phyloP scores from a whole-genome alignment of 73 alveolate species.

The Blepharisma japonicum region DNA sequence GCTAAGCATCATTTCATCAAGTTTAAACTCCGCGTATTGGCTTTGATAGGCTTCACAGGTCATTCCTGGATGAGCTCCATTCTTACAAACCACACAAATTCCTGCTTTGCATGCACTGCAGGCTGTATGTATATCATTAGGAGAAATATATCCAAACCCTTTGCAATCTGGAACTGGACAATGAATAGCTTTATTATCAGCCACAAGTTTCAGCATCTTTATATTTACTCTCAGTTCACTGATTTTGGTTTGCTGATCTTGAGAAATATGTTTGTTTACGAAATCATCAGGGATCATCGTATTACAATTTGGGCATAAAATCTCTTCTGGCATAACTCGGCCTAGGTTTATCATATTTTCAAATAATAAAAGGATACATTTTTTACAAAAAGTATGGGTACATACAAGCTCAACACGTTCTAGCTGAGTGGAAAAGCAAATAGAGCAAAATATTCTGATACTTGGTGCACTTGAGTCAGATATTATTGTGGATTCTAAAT shows the following conservation, averaged over 20 bases:
- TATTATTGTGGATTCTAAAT: too few species aligned
- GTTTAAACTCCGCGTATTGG: neutral
- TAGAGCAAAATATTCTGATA: neutral
- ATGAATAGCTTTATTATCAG: neutral
- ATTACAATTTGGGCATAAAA: neutral
- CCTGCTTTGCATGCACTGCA: neutral
- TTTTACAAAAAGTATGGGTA: neutral
- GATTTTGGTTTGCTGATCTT: neutral
- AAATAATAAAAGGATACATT: neutral
- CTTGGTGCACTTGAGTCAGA: too few species aligned
- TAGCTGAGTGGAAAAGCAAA: neutral
- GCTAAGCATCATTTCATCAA: neutral
- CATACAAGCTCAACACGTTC: neutral
- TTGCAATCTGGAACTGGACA: neutral
- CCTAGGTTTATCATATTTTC: neutral
- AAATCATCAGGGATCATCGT: neutral
- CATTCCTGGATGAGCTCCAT: neutral
- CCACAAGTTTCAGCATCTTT: neutral
- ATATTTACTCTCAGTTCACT: neutral
- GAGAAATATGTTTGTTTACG: neutral
- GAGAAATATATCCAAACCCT: neutral
- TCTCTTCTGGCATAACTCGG: neutral
- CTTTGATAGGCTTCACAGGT: neutral
- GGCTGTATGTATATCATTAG: neutral
- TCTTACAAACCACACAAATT: neutral